Conservation (phyloP, 306 rosid species). For the Rubus parviflorus region DNA sequence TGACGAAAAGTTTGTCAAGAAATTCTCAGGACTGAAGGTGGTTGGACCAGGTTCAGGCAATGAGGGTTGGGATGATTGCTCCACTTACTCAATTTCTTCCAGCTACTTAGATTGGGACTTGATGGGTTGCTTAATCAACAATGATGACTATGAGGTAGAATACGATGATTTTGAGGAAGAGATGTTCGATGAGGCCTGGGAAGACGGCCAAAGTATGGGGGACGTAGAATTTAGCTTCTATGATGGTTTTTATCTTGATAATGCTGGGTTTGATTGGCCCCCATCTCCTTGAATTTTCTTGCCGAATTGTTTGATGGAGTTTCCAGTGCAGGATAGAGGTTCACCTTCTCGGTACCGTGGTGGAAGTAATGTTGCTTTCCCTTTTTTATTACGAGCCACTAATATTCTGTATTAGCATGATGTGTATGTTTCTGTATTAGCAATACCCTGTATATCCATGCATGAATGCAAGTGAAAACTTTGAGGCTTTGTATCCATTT, state of each 20-base stretch:
- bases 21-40: neutral
- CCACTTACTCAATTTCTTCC: constrained; percentile 1
- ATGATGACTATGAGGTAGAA: neutral
- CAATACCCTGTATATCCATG: too few species aligned
- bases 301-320: neutral
- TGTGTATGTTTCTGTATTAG: neutral
- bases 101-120: constrained; percentile 14
- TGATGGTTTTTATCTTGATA: constrained; percentile 4
- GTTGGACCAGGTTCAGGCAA: constrained; percentile 1
- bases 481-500: constrained; percentile 1
- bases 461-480: neutral
- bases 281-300: neutral
- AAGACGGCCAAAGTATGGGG: neutral
- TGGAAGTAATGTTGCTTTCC: neutral
- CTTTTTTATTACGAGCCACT: neutral
- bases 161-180: constrained; percentile 8
- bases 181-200: constrained; percentile 9
- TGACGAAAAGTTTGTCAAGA: constrained; percentile 8
- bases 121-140: neutral
- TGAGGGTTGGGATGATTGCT: constrained; percentile 14
- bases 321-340: neutral
- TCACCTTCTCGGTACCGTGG: neutral
- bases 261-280: constrained; percentile 14
- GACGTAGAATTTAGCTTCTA: constrained; percentile 12
- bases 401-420: neutral